Evolutionary conservation across 805 yeast genomes (phyloP).

Genomic region (Ogataea dorogensis): DNA sequence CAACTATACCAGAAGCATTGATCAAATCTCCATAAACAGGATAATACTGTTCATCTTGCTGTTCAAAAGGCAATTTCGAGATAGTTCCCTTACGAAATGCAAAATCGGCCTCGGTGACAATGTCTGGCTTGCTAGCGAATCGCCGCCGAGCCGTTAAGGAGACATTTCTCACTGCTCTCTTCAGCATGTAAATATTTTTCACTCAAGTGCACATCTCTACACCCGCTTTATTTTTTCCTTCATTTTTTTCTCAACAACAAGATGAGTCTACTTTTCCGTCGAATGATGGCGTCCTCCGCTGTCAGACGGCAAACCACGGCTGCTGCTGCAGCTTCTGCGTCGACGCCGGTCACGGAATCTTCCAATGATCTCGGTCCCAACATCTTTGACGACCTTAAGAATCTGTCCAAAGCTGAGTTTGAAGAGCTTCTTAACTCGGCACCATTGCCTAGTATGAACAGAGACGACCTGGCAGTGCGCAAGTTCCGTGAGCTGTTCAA

Average conservation of each 20-base stretch:
- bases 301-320: conserved; percentile 7
- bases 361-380: background rate
- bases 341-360: background rate
- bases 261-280: conserved; percentile 10
- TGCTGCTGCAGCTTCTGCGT: background rate
- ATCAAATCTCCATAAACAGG: conserved; percentile 22
- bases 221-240: conserved; percentile 1
- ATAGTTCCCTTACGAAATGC: conserved; percentile 31
- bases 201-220: background rate
- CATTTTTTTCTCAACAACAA: conserved; percentile 10
- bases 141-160: background rate
- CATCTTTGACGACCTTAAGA: conserved; percentile 16
- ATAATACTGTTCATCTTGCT: conserved; percentile 28
- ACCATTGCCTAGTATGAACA: conserved; percentile 30
- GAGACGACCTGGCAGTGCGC: conserved; percentile 29
- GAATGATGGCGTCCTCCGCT: conserved; percentile 5
- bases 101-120: conserved; percentile 33
- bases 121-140: conserved; percentile 7
- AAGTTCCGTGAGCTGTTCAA: conserved; percentile 29
- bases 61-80: conserved; percentile 4
- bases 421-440: conserved; percentile 25
- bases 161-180: background rate
- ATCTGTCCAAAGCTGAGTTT: conserved; percentile 27
- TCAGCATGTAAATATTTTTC: conserved; percentile 1
- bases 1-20: conserved; percentile 4